phyloP scores from a whole-genome alignment of 176 grass and related monocot species.

The Oryza glaberrima region DNA sequence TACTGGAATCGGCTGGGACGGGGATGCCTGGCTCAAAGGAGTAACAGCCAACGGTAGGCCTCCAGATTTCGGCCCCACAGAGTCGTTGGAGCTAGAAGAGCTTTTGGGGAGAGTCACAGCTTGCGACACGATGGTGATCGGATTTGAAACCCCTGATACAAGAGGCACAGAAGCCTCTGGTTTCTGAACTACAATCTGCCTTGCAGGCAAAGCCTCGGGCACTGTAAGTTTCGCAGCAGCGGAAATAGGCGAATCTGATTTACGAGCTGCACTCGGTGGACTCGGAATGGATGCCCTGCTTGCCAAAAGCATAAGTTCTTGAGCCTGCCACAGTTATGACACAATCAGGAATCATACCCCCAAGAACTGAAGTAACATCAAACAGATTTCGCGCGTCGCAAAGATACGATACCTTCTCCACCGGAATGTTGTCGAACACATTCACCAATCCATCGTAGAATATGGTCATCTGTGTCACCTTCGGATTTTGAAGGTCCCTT shows the following conservation, averaged over 20 bases:
- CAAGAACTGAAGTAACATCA: conserved; percentile 11
- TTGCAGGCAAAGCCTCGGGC: conserved; percentile 47
- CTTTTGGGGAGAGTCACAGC: conserved; percentile 31
- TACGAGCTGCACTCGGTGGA: conserved; percentile 27
- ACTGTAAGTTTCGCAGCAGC: conserved; percentile 40
- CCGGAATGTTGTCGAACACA: conserved; percentile 70
- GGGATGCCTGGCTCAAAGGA: conserved; percentile 39
- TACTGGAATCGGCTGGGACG: conserved; percentile 31
- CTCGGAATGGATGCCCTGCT: conserved; percentile 56
- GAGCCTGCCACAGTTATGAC: conserved; percentile 51
- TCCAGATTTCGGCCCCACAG: conserved; percentile 36
- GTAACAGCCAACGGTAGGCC: conserved; percentile 18
- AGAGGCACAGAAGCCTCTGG: conserved; percentile 35
- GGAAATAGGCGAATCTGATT: conserved; percentile 12
- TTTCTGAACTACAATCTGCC: conserved; percentile 37
- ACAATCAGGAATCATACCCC: conserved; percentile 34
- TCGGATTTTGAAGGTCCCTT: conserved; percentile 57
- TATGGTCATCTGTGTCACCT: conserved; percentile 66
- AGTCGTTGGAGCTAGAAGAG: conserved; percentile 53
- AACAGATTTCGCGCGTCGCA: conserved; percentile 3
- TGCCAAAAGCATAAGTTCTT: conserved; percentile 74
- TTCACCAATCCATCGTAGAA: conserved; percentile 81
- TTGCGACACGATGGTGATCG: conserved; percentile 38
- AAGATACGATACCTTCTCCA: conserved; percentile 64
- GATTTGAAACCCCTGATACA: conserved; percentile 45